Conservation (phyloP, 441 rosid species). For the Erodium trifolium region DNA sequence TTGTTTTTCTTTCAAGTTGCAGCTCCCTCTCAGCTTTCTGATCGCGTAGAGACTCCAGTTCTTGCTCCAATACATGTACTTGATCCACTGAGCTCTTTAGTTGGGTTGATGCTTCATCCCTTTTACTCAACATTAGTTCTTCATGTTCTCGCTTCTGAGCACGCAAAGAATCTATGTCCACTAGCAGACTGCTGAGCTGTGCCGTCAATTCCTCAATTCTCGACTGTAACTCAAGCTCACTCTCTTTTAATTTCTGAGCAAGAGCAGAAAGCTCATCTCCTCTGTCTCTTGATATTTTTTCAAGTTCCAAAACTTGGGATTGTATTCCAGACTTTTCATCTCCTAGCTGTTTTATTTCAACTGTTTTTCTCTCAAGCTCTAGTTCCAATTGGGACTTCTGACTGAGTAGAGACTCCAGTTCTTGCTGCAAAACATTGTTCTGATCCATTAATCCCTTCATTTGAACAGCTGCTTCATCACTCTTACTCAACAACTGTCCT, state of each 20-base stretch:
- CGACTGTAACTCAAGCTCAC: conserved; percentile 41
- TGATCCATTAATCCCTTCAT: conserved; percentile 34
- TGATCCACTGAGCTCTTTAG: conserved; percentile 41
- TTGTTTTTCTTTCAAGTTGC: conserved; percentile 45
- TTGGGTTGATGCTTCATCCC: conserved; percentile 34
- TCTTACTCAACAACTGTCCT: conserved; percentile 30
- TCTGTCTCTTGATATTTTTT: conserved; percentile 20
- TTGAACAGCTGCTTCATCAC: conserved; percentile 41
- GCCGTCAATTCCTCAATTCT: conserved; percentile 44
- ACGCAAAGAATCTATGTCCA: conserved; percentile 26
- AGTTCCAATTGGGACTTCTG: conserved; percentile 46
- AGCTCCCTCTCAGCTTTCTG: conserved; percentile 30
- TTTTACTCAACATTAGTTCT: conserved; percentile 30
- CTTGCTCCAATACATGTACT: conserved; percentile 42
- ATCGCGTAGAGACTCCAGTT: conserved; percentile 26
- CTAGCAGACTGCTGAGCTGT: conserved; percentile 32
- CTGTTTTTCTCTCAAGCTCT: conserved; percentile 46
- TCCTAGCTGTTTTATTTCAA: conserved; percentile 32
- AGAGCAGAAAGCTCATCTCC: conserved; percentile 43
- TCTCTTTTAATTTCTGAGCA: conserved; percentile 45
- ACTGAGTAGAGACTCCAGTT: conserved; percentile 42
- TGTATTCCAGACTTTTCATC: conserved; percentile 6
- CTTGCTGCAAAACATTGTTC: conserved; percentile 35
- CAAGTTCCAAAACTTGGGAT: conserved; percentile 21
- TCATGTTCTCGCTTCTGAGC: conserved; percentile 41